Evolutionary conservation across 768 basidiomycete species (phyloP), one percentile per base, ranked within the genome.

Genomic region (Phaeolepiota aurea): DNA sequence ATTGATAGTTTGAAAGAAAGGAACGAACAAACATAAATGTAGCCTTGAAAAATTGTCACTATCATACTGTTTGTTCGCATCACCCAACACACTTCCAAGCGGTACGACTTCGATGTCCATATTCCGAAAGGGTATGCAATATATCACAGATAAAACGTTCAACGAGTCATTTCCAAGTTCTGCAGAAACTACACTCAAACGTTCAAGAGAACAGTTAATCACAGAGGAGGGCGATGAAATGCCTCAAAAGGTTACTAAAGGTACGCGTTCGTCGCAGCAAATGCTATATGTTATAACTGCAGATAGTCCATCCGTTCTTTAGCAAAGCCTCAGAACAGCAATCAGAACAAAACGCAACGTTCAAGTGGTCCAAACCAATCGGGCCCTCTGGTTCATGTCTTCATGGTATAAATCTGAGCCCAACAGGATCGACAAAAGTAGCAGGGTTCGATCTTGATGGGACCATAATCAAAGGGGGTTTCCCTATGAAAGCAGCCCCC

Each of bases 381-480:
- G 70, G 70, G 11, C 50, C 56, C 11, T 53, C 52, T 1, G 47
- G 55, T 2, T 61, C 67, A 12, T 74, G 71, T 56, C 54, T 72
- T 22, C 61, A 72, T 43, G 71, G 56, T 9, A 44, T 61, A 34
- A 63, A 72, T 44, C 54, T 64, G 3, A 47, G 54, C 0, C 80
- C 79, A 0, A 53, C 58, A 10, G 60, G 65, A 5, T 61, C 59
- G 1, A 23, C 66, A n/a, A 83, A 80, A 48, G 74, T 90, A 21
- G 84, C 87, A 7, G 73, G 79, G 10, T 86, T 92, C 46, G 92
- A 96, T 56, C 64, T 96, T 16, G 92, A 96, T 54, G 89, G 87
- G 2, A 92, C 89, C 0, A 50, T 93, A 44, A 90, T 96, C 55
- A 83, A 80, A 48, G 56, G n/a, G 46, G 56, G 15, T 9, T 48